These are phyloP conservation scores for Gyrodon lividus DNA, from an alignment of 768 basidiomycete genomes.

Conservation along the genomic window DNA sequence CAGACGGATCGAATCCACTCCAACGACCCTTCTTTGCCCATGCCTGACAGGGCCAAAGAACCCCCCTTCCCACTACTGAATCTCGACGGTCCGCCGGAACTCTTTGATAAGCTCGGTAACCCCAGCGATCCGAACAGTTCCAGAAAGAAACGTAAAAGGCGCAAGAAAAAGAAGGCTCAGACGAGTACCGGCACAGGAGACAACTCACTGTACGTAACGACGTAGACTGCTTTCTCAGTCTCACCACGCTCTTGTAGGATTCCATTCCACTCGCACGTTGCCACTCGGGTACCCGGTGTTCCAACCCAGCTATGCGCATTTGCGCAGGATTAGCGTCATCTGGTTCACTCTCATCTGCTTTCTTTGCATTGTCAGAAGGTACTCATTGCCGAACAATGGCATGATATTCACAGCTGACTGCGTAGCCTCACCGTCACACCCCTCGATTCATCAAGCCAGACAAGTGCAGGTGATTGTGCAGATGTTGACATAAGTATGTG, in stretches of 20 bases:
- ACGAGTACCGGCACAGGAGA: constrained; percentile 21
- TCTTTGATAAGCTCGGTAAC: constrained; percentile 13
- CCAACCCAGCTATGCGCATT: background rate
- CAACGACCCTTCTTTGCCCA: background rate
- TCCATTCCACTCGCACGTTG: constrained; percentile 5
- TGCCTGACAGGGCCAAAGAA: constrained; percentile 13
- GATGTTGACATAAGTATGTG: constrained; percentile 21
- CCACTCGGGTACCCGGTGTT: background rate
- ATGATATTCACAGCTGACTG: background rate
- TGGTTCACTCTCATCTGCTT: background rate
- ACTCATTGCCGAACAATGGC: background rate
- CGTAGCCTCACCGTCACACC: background rate
- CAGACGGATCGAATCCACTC: constrained; percentile 4
- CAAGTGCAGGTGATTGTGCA: constrained; percentile 5
- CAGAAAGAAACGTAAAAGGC: constrained; percentile 56
- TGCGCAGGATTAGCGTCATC: background rate
- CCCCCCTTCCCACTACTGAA: constrained; percentile 50
- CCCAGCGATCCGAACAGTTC: constrained; percentile 24
- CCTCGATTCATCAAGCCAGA: background rate
- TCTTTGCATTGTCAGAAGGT: background rate
- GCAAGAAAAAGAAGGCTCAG: constrained; percentile 52
- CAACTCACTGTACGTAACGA: constrained; percentile 16
- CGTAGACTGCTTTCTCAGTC: background rate
- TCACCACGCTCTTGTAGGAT: background rate
- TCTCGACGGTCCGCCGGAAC: constrained; percentile 47